These are phyloP conservation scores for Fusarium zealandicum DNA, from an alignment of 2,329 filamentous ascomycete genomes.

Conservation along the genomic window DNA sequence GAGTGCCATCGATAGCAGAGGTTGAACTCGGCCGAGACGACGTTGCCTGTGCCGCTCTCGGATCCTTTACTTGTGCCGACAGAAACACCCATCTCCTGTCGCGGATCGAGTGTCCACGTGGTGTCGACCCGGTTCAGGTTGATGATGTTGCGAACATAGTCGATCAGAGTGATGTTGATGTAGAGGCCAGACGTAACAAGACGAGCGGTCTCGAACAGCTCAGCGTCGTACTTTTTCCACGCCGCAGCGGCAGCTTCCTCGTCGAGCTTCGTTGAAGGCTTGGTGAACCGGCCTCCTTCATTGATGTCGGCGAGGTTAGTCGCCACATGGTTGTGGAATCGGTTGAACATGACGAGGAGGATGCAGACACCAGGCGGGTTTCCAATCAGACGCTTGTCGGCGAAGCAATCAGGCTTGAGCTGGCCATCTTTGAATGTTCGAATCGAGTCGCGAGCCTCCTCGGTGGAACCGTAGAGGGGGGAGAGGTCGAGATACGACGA, in stretches of 20 bases:
- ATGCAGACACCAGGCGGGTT: slow-evolving; percentile 77
- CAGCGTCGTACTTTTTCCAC: slow-evolving; percentile 76
- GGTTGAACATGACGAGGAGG: slow-evolving; percentile 78
- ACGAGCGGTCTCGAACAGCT: slow-evolving; percentile 80
- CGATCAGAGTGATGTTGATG: slow-evolving; percentile 78
- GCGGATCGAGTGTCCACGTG: slow-evolving; percentile 82
- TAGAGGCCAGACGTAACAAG: slow-evolving; percentile 78
- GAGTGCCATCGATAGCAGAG: slow-evolving; percentile 89
- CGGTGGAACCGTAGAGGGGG: slow-evolving; percentile 74
- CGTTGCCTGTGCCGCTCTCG: slow-evolving; percentile 78
- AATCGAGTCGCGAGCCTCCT: slow-evolving; percentile 70
- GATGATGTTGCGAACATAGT: slow-evolving; percentile 81
- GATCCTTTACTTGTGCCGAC: slow-evolving; percentile 63
- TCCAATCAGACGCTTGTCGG: slow-evolving; percentile 72
- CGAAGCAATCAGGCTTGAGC: slow-evolving; percentile 76
- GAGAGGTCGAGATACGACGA: slow-evolving; percentile 77
- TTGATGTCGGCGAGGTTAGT: slow-evolving; percentile 85
- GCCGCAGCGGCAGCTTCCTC: slow-evolving; percentile 58
- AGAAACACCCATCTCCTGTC: slow-evolving; percentile 69
- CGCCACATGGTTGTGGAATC: slow-evolving; percentile 88
- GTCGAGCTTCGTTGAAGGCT: slow-evolving; percentile 59
- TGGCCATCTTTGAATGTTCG: slow-evolving; percentile 74
- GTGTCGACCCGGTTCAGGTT: slow-evolving; percentile 67
- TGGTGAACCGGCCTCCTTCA: slow-evolving; percentile 78
- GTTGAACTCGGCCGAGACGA: slow-evolving; percentile 89